Evolutionary conservation across 352 stramenopile genomes (phyloP).

Genomic region (Globisporangium nodosum): DNA sequence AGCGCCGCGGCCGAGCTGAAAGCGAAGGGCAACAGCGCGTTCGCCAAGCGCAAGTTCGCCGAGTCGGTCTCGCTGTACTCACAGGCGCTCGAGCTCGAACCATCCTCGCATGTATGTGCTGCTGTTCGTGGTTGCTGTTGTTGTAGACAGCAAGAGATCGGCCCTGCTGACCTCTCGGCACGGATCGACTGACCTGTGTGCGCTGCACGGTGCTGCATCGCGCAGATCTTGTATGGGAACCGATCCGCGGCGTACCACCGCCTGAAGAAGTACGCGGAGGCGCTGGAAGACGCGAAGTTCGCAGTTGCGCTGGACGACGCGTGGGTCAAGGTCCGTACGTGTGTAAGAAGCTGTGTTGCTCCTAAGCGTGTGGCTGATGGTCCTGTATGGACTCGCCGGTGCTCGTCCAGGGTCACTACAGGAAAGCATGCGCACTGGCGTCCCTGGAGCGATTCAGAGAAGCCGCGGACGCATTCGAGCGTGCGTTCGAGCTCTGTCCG

Average conservation of each 20-base stretch:
- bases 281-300: conserved; percentile 56
- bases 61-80: conserved; percentile 83
- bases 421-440: conserved; percentile 57
- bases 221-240: conserved; percentile 80
- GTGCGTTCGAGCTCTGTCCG: conserved; percentile 60
- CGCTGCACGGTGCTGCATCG: neutral
- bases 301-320: conserved; percentile 56
- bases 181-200: neutral
- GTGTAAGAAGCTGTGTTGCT: neutral
- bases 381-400: neutral
- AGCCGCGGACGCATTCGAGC: conserved; percentile 60
- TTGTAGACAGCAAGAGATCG: too few relatives aligned
- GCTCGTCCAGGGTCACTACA: conserved; percentile 59
- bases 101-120: conserved; percentile 57
- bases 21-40: conserved; percentile 73
- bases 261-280: conserved; percentile 59
- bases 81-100: conserved; percentile 76
- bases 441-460: conserved; percentile 58
- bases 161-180: too few relatives aligned
- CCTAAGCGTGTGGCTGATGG: neutral
- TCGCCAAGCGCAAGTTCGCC: conserved; percentile 69
- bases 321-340: conserved; percentile 61
- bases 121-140: neutral
- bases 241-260: conserved; percentile 70
- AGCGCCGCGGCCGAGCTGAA: conserved; percentile 38